A percentile compares a stretch with the other conserved stretches of the same genome.
phyloP scores from a whole-genome alignment of 78 protist species.

The Polysphondylium violaceum region DNA sequence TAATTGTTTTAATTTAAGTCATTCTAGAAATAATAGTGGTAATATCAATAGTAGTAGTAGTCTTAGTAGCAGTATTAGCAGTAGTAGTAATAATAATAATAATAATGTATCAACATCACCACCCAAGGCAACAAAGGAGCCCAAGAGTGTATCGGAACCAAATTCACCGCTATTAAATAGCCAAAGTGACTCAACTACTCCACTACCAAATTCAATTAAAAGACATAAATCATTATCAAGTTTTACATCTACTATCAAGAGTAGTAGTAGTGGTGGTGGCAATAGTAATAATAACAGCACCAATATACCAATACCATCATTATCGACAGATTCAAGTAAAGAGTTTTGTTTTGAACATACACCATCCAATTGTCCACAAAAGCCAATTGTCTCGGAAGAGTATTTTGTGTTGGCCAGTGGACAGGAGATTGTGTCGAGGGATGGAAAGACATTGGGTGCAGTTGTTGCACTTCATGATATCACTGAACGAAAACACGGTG shows the following conservation, averaged over 20 bases:
- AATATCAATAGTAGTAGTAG: not conserved
- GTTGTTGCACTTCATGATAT: slow-evolving; percentile 48
- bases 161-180: not conserved
- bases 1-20: not conserved
- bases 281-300: not conserved
- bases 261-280: not conserved
- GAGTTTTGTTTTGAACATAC: not conserved
- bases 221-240: not conserved
- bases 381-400: too few species aligned
- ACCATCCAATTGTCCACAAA: too few species aligned
- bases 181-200: not conserved
- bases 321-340: too few species aligned
- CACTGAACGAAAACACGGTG: slow-evolving; percentile 25
- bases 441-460: slow-evolving; percentile 46
- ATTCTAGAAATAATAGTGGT: slow-evolving; percentile 5
- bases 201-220: not conserved
- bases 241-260: not conserved
- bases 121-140: not conserved
- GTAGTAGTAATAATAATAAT: not conserved
- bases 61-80: not conserved
- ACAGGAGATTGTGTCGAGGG: slow-evolving; percentile 42
- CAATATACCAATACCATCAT: too few species aligned
- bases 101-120: not conserved
- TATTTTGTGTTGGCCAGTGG: slow-evolving; percentile 43
- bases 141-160: not conserved